phyloP scores from a whole-genome alignment of 306 rosid genomes.

The Canavalia ensiformis region DNA sequence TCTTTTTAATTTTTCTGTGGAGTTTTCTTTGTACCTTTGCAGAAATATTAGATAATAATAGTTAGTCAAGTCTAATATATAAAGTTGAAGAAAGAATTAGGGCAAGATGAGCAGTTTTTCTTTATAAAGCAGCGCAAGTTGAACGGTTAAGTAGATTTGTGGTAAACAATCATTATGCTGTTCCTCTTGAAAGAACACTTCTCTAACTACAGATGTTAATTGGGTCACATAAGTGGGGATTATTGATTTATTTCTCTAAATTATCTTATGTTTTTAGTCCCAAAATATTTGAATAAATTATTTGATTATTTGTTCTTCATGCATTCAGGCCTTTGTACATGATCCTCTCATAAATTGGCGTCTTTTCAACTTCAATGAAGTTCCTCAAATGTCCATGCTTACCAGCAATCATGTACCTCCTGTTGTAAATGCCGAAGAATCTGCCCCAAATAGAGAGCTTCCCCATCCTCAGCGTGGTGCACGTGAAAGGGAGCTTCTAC shows the following conservation, averaged over 20 bases:
- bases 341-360: conserved; percentile 99
- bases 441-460: conserved; percentile 78
- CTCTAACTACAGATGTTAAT: conserved; percentile 10
- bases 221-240: conserved; percentile 1
- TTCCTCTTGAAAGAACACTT: background rate
- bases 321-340: conserved; percentile 91
- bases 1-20: background rate
- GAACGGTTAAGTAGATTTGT: no score
- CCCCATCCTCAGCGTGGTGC: conserved; percentile 92
- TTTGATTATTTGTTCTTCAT: conserved; percentile 42
- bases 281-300: conserved; percentile 12
- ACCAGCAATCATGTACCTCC: conserved; percentile 73
- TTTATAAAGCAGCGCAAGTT: no score
- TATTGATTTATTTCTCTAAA: conserved; percentile 14
- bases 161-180: conserved; percentile 1
- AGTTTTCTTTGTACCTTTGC: conserved; percentile 7
- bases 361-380: conserved; percentile 97
- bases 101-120: background rate
- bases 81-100: conserved; percentile 13
- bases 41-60: background rate
- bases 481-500: conserved; percentile 98
- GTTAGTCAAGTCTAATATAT: background rate
- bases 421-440: conserved; percentile 81
- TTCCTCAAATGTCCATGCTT: conserved; percentile 89
- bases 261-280: conserved; percentile 2